Evolutionary conservation across 768 basidiomycete species (phyloP).

Genomic region (Naganishia vishniacii): DNA sequence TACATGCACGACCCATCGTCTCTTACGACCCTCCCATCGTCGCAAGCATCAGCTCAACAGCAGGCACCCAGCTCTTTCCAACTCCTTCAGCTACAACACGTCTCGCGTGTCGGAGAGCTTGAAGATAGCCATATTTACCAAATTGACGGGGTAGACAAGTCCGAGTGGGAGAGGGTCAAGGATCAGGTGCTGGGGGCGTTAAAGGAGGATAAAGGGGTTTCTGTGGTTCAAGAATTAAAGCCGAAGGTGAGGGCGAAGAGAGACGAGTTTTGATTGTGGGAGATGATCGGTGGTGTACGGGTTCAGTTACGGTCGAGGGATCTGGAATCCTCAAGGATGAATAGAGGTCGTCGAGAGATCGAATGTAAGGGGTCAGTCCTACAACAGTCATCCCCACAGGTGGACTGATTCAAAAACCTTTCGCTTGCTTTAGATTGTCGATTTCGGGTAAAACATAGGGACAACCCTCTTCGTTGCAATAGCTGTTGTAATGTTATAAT

Average conservation of each 20-base stretch:
- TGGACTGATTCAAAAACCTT: too few relatives aligned
- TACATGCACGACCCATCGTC: slow-evolving; percentile 14
- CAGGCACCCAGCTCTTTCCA: neutral
- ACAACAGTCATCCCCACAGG: too few relatives aligned
- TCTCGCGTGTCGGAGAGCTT: slow-evolving; percentile 22
- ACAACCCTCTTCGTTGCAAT: too few relatives aligned
- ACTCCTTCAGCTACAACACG: slow-evolving; percentile 9
- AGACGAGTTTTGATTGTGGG: slow-evolving; percentile 22
- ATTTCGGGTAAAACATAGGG: too few relatives aligned
- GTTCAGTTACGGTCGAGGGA: too few relatives aligned
- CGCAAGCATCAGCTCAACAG: neutral
- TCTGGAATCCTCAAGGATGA: too few relatives aligned
- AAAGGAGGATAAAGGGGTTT: slow-evolving; percentile 11
- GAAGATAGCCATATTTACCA: slow-evolving; percentile 25
- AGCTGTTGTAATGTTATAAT: too few relatives aligned
- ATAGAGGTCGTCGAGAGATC: too few relatives aligned
- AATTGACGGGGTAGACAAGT: slow-evolving; percentile 19
- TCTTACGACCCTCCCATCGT: neutral
- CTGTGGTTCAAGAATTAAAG: slow-evolving; percentile 19
- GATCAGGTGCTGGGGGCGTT: slow-evolving; percentile 17
- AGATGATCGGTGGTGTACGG: too few relatives aligned
- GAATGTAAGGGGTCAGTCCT: too few relatives aligned
- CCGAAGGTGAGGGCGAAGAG: slow-evolving; percentile 20
- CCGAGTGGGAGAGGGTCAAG: slow-evolving; percentile 21
- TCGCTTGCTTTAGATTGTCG: too few relatives aligned